phyloP scores from a whole-genome alignment of 2,329 filamentous ascomycete species.

The Drechslerella dactyloides region DNA sequence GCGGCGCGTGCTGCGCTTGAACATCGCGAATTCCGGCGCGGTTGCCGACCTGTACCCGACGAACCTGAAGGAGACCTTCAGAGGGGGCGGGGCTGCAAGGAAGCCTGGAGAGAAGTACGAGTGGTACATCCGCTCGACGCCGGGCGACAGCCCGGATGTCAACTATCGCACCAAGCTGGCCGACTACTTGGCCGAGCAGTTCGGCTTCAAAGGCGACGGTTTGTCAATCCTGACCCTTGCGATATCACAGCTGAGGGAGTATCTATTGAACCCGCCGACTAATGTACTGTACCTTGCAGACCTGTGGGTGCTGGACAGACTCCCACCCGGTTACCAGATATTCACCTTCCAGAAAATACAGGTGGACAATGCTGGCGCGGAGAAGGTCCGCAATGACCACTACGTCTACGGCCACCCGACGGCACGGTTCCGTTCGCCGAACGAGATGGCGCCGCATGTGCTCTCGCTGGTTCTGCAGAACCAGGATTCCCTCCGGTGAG shows the following conservation, averaged over 20 bases:
- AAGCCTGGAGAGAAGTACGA: conserved; percentile 30
- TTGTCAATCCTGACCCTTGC: conserved; percentile 3
- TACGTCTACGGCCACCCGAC: conserved; percentile 42
- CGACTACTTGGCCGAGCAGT: conserved; percentile 13
- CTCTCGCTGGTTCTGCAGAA: conserved; percentile 12
- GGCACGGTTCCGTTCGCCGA: conserved; percentile 21
- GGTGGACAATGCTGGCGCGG: conserved; percentile 11
- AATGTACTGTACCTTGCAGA: conserved; percentile 7
- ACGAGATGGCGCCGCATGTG: conserved; percentile 24
- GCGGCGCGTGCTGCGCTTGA: conserved; percentile 6
- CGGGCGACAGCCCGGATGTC: conserved; percentile 4
- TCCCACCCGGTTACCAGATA: conserved; percentile 22
- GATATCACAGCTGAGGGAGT: background rate
- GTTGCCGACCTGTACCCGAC: conserved; percentile 18
- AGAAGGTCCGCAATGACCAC: conserved; percentile 24
- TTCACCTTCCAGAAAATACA: conserved; percentile 20
- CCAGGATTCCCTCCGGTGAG: conserved; percentile 20
- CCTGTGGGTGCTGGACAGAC: conserved; percentile 17
- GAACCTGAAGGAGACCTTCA: conserved; percentile 12
- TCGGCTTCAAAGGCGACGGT: conserved; percentile 5
- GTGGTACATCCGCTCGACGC: conserved; percentile 13
- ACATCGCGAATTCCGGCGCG: conserved; percentile 9
- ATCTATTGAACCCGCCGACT: background rate
- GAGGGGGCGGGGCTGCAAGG: background rate
- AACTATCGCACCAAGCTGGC: conserved; percentile 23